Conservation (phyloP, 202 grass and related monocot species). For the Schoenoplectus triqueter region DNA sequence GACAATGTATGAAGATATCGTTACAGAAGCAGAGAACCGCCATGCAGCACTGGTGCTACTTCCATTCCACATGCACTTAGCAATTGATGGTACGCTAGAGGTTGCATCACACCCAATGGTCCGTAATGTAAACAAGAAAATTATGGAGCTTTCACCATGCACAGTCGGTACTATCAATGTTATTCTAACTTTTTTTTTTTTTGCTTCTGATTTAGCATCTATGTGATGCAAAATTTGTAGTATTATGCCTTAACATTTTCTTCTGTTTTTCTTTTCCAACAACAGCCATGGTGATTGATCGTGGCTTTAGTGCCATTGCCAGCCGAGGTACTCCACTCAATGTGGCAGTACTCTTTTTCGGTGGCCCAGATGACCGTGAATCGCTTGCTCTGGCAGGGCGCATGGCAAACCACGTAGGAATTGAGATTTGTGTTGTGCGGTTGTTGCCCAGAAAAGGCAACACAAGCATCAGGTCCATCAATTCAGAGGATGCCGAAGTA, state of each 20-base stretch:
- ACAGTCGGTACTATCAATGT: slow-evolving; percentile 50
- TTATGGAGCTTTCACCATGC: slow-evolving; percentile 59
- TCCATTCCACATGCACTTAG: slow-evolving; percentile 76
- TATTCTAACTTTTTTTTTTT: not conserved
- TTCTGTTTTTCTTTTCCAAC: not conserved
- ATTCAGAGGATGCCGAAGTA: slow-evolving; percentile 48
- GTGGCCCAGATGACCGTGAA: slow-evolving; percentile 70
- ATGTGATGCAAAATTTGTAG: not conserved
- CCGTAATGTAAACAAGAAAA: slow-evolving; percentile 48
- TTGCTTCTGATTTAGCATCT: slow-evolving; percentile 8
- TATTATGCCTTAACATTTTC: slow-evolving; percentile 22
- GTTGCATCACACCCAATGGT: slow-evolving; percentile 52
- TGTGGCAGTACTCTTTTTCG: slow-evolving; percentile 68
- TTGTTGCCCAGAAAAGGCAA: slow-evolving; percentile 52
- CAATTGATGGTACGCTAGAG: slow-evolving; percentile 65
- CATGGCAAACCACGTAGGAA: slow-evolving; percentile 49
- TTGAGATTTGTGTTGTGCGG: slow-evolving; percentile 55
- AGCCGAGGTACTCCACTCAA: slow-evolving; percentile 24
- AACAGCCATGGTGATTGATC: slow-evolving; percentile 55
- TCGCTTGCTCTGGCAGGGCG: slow-evolving; percentile 54
- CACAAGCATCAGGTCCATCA: slow-evolving; percentile 41
- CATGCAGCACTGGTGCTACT: slow-evolving; percentile 65
- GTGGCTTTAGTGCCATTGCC: slow-evolving; percentile 50
- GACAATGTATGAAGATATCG: slow-evolving; percentile 77
- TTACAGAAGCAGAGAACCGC: slow-evolving; percentile 56